These are phyloP conservation scores for Lactarius evosmus DNA, from an alignment of 768 basidiomycete genomes.

Conservation along the genomic window DNA sequence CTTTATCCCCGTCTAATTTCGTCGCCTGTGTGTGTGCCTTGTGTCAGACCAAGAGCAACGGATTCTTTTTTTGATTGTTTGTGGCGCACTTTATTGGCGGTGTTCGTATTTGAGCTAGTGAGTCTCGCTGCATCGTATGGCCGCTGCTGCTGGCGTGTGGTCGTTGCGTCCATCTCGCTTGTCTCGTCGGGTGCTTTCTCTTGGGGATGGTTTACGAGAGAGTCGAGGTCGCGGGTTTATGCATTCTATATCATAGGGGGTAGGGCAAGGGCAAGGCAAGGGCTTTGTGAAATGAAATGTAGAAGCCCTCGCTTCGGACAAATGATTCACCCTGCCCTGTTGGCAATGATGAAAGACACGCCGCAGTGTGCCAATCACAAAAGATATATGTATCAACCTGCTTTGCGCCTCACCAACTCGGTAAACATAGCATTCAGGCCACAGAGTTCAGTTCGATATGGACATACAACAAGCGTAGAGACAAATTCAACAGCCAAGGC, in stretches of 20 bases:
- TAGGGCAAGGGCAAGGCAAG: constrained; percentile 19
- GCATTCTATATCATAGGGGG: constrained; percentile 2
- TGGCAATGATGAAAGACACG: neutral
- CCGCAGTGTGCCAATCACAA: neutral
- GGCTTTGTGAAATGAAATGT: neutral
- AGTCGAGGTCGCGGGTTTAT: constrained; percentile 1
- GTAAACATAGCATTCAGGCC: neutral
- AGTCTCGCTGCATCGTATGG: neutral
- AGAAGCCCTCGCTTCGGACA: neutral
- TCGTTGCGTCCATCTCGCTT: constrained; percentile 5
- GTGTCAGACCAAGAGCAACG: neutral
- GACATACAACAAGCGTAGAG: neutral
- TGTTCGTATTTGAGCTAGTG: neutral
- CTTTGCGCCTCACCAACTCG: neutral
- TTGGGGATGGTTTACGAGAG: neutral
- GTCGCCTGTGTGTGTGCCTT: neutral
- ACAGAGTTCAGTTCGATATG: neutral
- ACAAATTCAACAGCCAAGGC: neutral
- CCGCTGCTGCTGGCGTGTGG: neutral
- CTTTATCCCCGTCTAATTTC: neutral
- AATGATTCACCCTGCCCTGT: neutral
- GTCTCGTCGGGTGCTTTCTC: neutral
- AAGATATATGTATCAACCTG: neutral
- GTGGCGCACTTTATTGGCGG: constrained; percentile 3
- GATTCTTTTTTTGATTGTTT: neutral